Conservation (phyloP, 805 yeast genomes). For the Candida loeiensis region DNA sequence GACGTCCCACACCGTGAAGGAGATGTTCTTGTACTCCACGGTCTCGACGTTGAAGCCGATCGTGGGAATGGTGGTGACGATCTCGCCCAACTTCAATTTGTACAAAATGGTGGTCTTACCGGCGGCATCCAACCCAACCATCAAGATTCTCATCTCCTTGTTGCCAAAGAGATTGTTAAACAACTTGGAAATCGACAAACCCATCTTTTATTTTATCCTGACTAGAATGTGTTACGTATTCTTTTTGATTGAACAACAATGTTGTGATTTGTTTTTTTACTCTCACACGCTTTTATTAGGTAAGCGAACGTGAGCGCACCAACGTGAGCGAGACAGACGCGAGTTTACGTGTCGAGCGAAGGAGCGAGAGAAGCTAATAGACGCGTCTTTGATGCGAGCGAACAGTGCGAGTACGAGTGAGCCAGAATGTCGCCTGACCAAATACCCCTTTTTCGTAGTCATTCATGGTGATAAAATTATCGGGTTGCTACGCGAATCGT, state of each 20-base stretch:
- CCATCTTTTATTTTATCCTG: conserved; percentile 22
- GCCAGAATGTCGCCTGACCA: too few species aligned
- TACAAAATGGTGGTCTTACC: conserved; percentile 45
- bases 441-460: too few species aligned
- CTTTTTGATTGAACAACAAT: conserved; percentile 11
- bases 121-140: conserved; percentile 44
- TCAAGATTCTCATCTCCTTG: conserved; percentile 43
- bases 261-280: conserved; percentile 9
- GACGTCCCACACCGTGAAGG: conserved; percentile 43
- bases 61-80: conserved; percentile 42
- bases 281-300: conserved; percentile 4
- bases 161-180: conserved; percentile 40
- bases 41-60: conserved; percentile 44
- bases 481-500: too few species aligned
- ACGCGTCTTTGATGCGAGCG: too few species aligned
- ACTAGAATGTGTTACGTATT: conserved; percentile 9
- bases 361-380: too few species aligned
- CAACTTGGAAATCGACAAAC: conserved; percentile 38
- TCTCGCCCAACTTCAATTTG: conserved; percentile 42
- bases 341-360: too few species aligned
- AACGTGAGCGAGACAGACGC: too few species aligned
- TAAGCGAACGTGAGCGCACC: background rate
- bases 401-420: too few species aligned
- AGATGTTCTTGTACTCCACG: conserved; percentile 41
- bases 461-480: too few species aligned